These are phyloP conservation scores for Phytophthora podocarpi DNA, from an alignment of 352 stramenopile species.

Conservation along the genomic window DNA sequence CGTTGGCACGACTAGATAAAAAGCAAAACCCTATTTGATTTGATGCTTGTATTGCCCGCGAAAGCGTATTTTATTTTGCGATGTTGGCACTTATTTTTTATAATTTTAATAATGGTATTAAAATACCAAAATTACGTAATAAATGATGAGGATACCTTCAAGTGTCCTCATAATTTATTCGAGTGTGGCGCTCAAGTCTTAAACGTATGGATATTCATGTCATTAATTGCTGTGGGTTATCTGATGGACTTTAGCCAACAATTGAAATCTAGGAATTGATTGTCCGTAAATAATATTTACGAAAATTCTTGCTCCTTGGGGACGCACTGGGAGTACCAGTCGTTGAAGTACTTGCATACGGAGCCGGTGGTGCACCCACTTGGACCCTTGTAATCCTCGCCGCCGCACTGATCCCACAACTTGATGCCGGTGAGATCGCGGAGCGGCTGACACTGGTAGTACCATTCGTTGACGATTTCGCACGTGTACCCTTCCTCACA, in stretches of 20 bases:
- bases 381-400: slow-evolving; percentile 15
- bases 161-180: too few relatives aligned
- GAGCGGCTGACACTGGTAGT: slow-evolving; percentile 43
- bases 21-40: too few relatives aligned
- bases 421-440: slow-evolving; percentile 19
- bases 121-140: background rate
- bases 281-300: too few relatives aligned
- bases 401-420: slow-evolving; percentile 40
- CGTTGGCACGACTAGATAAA: slow-evolving; percentile 3
- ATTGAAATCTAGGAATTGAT: background rate
- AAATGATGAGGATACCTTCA: too few relatives aligned
- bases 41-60: too few relatives aligned
- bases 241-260: too few relatives aligned
- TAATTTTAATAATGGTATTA: too few relatives aligned
- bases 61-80: too few relatives aligned
- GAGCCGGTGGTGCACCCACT: slow-evolving; percentile 21
- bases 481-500: slow-evolving; percentile 40
- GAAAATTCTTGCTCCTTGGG: slow-evolving; percentile 35
- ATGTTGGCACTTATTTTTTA: too few relatives aligned
- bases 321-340: slow-evolving; percentile 61
- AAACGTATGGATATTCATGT: too few relatives aligned
- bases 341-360: slow-evolving; percentile 41
- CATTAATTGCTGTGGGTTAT: too few relatives aligned
- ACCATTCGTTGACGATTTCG: slow-evolving; percentile 45
- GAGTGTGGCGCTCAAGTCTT: too few relatives aligned